phyloP scores from a whole-genome alignment of 768 basidiomycete species.

The Russula virescens region DNA sequence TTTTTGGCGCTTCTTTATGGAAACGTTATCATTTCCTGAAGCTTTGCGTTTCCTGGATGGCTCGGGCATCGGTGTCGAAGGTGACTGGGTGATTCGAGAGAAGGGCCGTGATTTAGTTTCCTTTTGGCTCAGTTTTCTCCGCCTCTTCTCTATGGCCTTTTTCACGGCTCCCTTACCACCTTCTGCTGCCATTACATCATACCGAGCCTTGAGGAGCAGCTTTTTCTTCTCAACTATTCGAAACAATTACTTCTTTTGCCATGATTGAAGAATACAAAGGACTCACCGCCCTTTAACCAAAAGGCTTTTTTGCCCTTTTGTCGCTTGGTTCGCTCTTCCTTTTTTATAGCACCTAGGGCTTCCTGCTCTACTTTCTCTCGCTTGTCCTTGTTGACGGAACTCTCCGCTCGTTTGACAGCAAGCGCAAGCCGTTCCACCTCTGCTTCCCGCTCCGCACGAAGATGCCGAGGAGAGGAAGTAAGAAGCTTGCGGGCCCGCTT shows the following conservation, averaged over 20 bases:
- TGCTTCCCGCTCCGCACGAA: conserved; percentile 52
- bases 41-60: conserved; percentile 13
- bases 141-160: conserved; percentile 84
- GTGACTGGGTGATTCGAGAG: conserved; percentile 26
- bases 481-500: conserved; percentile 64
- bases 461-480: conserved; percentile 51
- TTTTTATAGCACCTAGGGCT: conserved; percentile 45
- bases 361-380: conserved; percentile 65
- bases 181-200: conserved; percentile 66
- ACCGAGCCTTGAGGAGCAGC: conserved; percentile 65
- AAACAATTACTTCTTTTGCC: conserved; percentile 9
- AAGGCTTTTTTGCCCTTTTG: conserved; percentile 74
- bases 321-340: conserved; percentile 58
- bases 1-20: conserved; percentile 25
- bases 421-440: conserved; percentile 68
- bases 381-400: conserved; percentile 65
- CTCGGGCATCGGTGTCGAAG: not conserved
- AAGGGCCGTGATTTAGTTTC: conserved; percentile 85
- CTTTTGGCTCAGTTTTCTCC: conserved; percentile 80
- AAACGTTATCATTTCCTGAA: conserved; percentile 12
- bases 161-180: conserved; percentile 81
- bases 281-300: conserved; percentile 79
- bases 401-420: conserved; percentile 73
- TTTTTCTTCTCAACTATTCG: conserved; percentile 70
- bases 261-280: not conserved